Base-by-base conservation (phyloP, 768 basidiomycete genomes). In the Saitozyma sp. region DNA sequence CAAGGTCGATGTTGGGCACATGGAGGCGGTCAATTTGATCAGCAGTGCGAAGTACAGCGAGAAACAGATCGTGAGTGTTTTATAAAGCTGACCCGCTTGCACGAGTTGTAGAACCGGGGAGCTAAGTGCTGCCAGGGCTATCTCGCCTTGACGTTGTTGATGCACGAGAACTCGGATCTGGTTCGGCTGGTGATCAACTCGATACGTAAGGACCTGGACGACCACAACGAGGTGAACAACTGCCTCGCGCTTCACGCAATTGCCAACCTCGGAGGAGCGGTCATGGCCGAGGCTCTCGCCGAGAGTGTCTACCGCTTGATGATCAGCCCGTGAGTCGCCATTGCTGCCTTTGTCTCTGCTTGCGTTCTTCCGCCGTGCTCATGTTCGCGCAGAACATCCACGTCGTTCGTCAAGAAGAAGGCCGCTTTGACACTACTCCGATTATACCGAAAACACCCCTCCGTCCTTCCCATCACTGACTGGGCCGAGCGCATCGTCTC, bases 111-210 rank as follows among this genome's bases (percentile, higher is more conserved):
- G 20, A 29, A 17, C 8, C 4, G 7, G 20, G 41, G 46, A 16
- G 39, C 13, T 43, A 39, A 10, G 39, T 56, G 46, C 40, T 59
- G 56, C 49, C 62, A 98, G 95, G 96, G 96, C 52, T 99, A 99
- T 80, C 88, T 99, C 54, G 96, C 96, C 14, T 88, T 98, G 6
- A 98, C 96, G 2, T 81, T 99, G 45, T 83, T 99, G 57, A 95
- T 99, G 92, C 94, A 98, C 81, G 96, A 99, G 82, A 94, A 98
- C 77, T 96, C 92, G 19, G 95, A 98, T 74, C 89, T 99, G 68
- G 86, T 97, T 53, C 87, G 96, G 20, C 84, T 99, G 17, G 94
- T 98, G 16, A 93, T 98, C 79, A 99, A 99, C 77, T 97, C 94
- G 40, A 96, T 99, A 74, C 87, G 93, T 49, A 99, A 99, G 77